phyloP scores from a whole-genome alignment of 1,284 basidiomycete genomes.

The Malassezia sp. region DNA sequence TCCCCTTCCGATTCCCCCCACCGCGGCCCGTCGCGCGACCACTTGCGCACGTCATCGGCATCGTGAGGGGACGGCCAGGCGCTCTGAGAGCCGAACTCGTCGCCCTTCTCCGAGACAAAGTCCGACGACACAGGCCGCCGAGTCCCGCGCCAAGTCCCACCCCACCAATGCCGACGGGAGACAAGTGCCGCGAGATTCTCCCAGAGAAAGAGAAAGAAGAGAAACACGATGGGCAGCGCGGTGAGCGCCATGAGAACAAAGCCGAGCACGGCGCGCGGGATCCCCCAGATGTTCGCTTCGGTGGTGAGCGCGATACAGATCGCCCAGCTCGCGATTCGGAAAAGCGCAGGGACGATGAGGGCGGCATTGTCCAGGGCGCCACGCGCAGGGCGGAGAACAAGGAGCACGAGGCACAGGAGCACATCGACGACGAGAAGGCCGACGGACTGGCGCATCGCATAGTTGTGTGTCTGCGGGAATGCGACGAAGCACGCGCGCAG shows the following conservation, averaged over 20 bases:
- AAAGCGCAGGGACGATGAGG: slow-evolving; percentile 32
- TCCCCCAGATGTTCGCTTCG: slow-evolving; percentile 30
- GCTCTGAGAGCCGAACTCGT: too few relatives aligned
- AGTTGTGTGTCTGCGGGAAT: slow-evolving; percentile 25
- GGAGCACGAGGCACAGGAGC: slow-evolving; percentile 30
- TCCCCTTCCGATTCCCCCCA: too few relatives aligned
- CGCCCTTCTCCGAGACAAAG: too few relatives aligned
- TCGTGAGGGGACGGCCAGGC: too few relatives aligned
- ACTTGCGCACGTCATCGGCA: too few relatives aligned
- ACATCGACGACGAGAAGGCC: slow-evolving; percentile 38
- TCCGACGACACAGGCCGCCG: too few relatives aligned
- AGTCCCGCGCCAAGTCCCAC: too few relatives aligned
- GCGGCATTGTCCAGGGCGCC: slow-evolving; percentile 36
- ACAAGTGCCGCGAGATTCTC: slow-evolving; percentile 30
- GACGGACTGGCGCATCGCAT: slow-evolving; percentile 36
- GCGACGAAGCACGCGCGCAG: slow-evolving; percentile 36
- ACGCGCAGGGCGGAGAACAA: slow-evolving; percentile 31
- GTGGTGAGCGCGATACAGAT: slow-evolving; percentile 37
- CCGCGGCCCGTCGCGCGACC: too few relatives aligned
- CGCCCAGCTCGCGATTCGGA: slow-evolving; percentile 33
- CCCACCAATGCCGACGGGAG: slow-evolving; percentile 10
- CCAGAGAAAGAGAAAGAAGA: slow-evolving; percentile 33
- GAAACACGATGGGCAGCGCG: slow-evolving; percentile 33
- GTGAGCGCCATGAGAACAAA: slow-evolving; percentile 38
- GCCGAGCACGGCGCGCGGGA: slow-evolving; percentile 41